These are phyloP conservation scores for Eucalyptus erythrocorys DNA, from an alignment of 345 rosid genomes.

Conservation along the genomic window DNA sequence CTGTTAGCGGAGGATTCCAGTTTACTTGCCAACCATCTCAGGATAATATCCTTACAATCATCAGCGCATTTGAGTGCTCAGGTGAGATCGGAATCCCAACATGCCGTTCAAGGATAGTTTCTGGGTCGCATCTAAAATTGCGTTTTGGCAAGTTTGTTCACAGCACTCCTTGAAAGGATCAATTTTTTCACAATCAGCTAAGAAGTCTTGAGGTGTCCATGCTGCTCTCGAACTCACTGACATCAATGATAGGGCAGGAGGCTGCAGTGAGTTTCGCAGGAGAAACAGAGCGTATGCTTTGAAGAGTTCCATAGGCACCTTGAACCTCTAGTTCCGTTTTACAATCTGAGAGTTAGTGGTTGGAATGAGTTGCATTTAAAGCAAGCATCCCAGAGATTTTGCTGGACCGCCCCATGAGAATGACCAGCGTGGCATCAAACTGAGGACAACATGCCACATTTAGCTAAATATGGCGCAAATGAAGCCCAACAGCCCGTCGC, in stretches of 20 bases:
- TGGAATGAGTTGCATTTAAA: slow-evolving; percentile 18
- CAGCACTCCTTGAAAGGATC: slow-evolving; percentile 43
- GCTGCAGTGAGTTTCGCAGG: slow-evolving; percentile 32
- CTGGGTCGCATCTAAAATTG: slow-evolving; percentile 30
- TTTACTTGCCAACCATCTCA: slow-evolving; percentile 40
- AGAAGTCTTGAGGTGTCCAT: slow-evolving; percentile 31
- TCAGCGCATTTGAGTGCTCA: slow-evolving; percentile 9
- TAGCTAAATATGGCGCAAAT: slow-evolving; percentile 38
- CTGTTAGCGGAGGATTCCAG: slow-evolving; percentile 19
- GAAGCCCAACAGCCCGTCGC: slow-evolving; percentile 30
- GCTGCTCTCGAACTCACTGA: slow-evolving; percentile 26
- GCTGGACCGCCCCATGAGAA: slow-evolving; percentile 41
- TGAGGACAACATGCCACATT: slow-evolving; percentile 56
- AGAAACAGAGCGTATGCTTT: slow-evolving; percentile 20
- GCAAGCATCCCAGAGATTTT: slow-evolving; percentile 29
- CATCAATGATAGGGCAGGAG: slow-evolving; percentile 33
- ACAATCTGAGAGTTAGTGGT: slow-evolving; percentile 32
- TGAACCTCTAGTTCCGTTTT: slow-evolving; percentile 31
- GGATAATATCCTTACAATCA: slow-evolving; percentile 32
- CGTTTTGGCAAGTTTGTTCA: slow-evolving; percentile 33
- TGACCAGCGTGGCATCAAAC: slow-evolving; percentile 29
- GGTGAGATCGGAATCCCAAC: slow-evolving; percentile 2
- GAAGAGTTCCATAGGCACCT: slow-evolving; percentile 27
- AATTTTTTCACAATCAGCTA: slow-evolving; percentile 33
- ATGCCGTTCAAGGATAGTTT: slow-evolving; percentile 4